Percentiles rank a stretch among this genome's conserved stretches.
These are phyloP conservation scores for Chenopodium formosanum DNA, from an alignment of 148 eudicot genomes.

Conservation along the genomic window DNA sequence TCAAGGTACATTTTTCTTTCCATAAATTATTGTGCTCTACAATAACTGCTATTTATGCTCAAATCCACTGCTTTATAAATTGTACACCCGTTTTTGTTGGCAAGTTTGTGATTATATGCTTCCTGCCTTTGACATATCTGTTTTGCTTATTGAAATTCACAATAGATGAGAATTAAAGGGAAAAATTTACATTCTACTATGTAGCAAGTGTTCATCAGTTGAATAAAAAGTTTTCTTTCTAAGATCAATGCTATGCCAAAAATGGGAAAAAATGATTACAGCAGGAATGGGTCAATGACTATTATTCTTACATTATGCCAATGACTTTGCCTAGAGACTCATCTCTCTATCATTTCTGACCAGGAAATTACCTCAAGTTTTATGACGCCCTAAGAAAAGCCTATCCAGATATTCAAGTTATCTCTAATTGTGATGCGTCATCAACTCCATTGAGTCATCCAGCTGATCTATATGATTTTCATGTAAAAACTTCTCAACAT, in stretches of 20 bases:
- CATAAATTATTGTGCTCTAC: not conserved
- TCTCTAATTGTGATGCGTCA: constrained; percentile 84
- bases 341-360: constrained; percentile 18
- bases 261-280: too few species aligned
- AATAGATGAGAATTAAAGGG: not conserved
- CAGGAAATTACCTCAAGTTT: constrained; percentile 84
- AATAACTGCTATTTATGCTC: not conserved
- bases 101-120: not conserved
- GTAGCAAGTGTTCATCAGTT: not conserved
- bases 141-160: not conserved
- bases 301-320: constrained; percentile 10
- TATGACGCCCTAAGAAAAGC: constrained; percentile 58
- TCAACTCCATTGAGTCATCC: constrained; percentile 64
- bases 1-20: constrained; percentile 45
- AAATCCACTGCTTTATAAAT: not conserved
- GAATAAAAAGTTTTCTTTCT: not conserved
- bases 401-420: constrained; percentile 80
- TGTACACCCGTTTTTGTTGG: not conserved
- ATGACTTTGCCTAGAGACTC: constrained; percentile 3
- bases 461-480: constrained; percentile 84
- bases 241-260: not conserved
- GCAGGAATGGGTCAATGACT: not conserved
- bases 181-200: not conserved
- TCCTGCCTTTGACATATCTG: not conserved
- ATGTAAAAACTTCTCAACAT: constrained; percentile 48